phyloP scores from a whole-genome alignment of 768 basidiomycete genomes.

The Boletus tomentosulus region DNA sequence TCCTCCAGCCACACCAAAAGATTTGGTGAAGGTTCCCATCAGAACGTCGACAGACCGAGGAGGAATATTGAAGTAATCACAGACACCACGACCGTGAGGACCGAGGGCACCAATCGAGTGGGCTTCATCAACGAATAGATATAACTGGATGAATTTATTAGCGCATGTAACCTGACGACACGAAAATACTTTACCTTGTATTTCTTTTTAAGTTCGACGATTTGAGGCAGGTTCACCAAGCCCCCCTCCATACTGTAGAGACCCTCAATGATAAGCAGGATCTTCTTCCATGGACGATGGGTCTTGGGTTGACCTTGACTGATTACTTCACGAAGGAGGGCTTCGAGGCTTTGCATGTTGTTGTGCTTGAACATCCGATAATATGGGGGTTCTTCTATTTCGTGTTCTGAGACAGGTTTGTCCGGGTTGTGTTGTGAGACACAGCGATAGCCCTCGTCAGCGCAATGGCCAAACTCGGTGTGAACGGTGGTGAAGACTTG shows the following conservation, averaged over 20 bases:
- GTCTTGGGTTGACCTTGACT: slow-evolving; percentile 97
- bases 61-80: slow-evolving; percentile 87
- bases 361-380: slow-evolving; percentile 98
- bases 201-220: slow-evolving; percentile 84
- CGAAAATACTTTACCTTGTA: slow-evolving; percentile 70
- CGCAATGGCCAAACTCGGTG: slow-evolving; percentile 91
- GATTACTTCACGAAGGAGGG: slow-evolving; percentile 81
- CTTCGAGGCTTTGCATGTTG: slow-evolving; percentile 80
- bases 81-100: slow-evolving; percentile 89
- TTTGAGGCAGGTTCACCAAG: slow-evolving; percentile 72
- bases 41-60: slow-evolving; percentile 84
- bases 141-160: slow-evolving; percentile 58
- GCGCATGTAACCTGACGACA: neutral
- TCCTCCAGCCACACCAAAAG: slow-evolving; percentile 90
- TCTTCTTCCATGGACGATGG: slow-evolving; percentile 99
- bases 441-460: slow-evolving; percentile 69
- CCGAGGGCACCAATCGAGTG: slow-evolving; percentile 97
- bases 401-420: slow-evolving; percentile 45
- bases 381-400: slow-evolving; percentile 85
- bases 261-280: slow-evolving; percentile 90
- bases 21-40: slow-evolving; percentile 99
- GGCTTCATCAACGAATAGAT: slow-evolving; percentile 93
- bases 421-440: slow-evolving; percentile 53
- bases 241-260: slow-evolving; percentile 99
- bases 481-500: slow-evolving; percentile 77